A percentile compares a stretch with the other conserved stretches of the same genome.
Evolutionary conservation across 2,329 filamentous ascomycete species (phyloP).

Genomic region (Penicillium glabrum): DNA sequence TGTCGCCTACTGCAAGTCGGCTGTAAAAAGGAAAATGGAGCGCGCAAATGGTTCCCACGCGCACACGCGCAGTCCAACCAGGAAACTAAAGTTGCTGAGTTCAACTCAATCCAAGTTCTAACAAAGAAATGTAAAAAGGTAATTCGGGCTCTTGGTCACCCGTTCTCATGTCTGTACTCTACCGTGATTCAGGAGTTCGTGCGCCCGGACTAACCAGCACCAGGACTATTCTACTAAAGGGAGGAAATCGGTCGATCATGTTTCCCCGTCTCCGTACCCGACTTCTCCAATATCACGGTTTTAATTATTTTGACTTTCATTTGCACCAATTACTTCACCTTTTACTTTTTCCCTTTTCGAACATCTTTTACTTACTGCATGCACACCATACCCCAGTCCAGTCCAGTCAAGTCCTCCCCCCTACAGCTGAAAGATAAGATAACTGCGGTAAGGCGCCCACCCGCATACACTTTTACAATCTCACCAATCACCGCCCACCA

Average conservation of each 20-base stretch:
- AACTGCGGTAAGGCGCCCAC: background rate
- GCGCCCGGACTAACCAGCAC: background rate
- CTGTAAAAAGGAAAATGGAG: background rate
- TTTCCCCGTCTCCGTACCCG: background rate
- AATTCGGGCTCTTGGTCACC: no score
- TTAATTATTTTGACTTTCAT: no score
- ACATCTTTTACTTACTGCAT: no score
- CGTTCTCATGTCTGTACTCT: background rate
- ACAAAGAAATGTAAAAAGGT: no score
- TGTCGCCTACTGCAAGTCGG: background rate
- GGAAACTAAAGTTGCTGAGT: no score
- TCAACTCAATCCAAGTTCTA: no score
- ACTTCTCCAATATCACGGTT: no score
- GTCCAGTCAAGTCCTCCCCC: background rate
- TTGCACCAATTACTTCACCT: no score
- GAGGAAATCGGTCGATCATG: background rate
- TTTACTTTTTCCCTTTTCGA: no score
- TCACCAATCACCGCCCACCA: background rate
- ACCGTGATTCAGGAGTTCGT: background rate
- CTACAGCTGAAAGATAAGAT: background rate
- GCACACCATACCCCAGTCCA: no score
- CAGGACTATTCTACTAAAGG: background rate
- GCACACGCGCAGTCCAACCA: background rate
- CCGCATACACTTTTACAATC: background rate
- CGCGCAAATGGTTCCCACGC: background rate